Base-by-base conservation (phyloP, 345 rosid species). In the Lumnitzera racemosa region DNA sequence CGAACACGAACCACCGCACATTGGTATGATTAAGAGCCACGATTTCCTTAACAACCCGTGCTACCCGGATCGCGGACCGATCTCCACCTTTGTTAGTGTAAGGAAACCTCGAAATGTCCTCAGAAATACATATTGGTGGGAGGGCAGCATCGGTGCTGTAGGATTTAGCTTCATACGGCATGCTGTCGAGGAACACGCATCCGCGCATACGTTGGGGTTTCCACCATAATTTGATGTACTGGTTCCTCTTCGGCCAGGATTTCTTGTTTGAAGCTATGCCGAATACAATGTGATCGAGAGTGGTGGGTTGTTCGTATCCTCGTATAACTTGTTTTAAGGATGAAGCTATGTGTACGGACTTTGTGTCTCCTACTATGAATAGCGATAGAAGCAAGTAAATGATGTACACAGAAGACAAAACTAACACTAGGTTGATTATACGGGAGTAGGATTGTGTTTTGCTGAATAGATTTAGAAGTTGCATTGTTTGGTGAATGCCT, bases 1-100 rank as follows among this genome's bases (percentile, higher is more conserved):
- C 98, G 95, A 91, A 80, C 15, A 91, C 95, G 69, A 88, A 86
- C 98, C 98, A 91, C 71, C 98, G 55, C 29, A 89, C 92, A 12
- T 75, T 58, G 0, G 83, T 83, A 51, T 73, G 54, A 47, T 61
- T 65, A 24, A 81, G 47, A 14, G 64, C 65, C 48, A 78, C 83
- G 71, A 84, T 81, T 53, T 91, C 96, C 71, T 74, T 67, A 50
- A 88, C 75, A 7, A 86, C 73, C 65, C 98, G 71, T 9, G 98
- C 90, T 57, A 91, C 78, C 66, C 98, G 77, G 7, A 83, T 88
- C 17, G 92, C 98, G 31, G 82, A 71, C 67, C 81, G 69, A 5
- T 88, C 79, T 6, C 43, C 43, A 1, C 43, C 9, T 36, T 9
- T 2, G 75, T 83, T 80, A 1, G 84, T 70, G 79, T 62, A 86